These are phyloP conservation scores for Schizosaccharomyces cryophilus DNA, from an alignment of 805 yeast genomes.

Conservation along the genomic window DNA sequence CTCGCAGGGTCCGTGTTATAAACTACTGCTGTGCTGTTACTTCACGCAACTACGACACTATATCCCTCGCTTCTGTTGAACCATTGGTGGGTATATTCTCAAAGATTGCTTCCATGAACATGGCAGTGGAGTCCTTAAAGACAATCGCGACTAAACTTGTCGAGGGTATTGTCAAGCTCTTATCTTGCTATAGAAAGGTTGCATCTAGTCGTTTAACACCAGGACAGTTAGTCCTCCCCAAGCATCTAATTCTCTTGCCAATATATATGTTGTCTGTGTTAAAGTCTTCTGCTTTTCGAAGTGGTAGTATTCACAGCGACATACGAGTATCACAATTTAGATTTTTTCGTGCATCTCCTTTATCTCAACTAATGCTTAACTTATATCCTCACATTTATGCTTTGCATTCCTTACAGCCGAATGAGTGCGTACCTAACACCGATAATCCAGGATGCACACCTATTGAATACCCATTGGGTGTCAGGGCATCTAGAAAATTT, in stretches of 20 bases:
- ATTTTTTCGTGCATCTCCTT: constrained; percentile 27
- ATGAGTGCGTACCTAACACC: constrained; percentile 25
- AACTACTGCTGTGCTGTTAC: constrained; percentile 66
- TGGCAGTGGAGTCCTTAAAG: constrained; percentile 13
- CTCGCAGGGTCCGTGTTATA: constrained; percentile 63
- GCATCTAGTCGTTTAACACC: constrained; percentile 19
- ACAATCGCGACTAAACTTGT: constrained; percentile 30
- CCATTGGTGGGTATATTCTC: constrained; percentile 22
- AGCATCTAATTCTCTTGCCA: constrained; percentile 47
- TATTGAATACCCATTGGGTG: constrained; percentile 26
- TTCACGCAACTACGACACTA: constrained; percentile 44
- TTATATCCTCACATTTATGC: constrained; percentile 65
- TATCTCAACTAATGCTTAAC: constrained; percentile 32
- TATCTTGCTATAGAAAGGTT: constrained; percentile 31
- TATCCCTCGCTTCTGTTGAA: constrained; percentile 60
- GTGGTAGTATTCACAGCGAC: constrained; percentile 31
- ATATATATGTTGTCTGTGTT: constrained; percentile 41
- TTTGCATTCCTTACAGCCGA: constrained; percentile 35
- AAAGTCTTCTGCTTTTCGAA: constrained; percentile 39
- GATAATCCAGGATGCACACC: constrained; percentile 9
- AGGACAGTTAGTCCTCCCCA: constrained; percentile 58
- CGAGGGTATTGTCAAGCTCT: constrained; percentile 28
- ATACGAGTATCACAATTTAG: constrained; percentile 31
- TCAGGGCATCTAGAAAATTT: constrained; percentile 20
- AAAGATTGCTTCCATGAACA: constrained; percentile 8